Conservation (phyloP, 495 filamentous ascomycete species). For the Penicillium robsamsonii region DNA sequence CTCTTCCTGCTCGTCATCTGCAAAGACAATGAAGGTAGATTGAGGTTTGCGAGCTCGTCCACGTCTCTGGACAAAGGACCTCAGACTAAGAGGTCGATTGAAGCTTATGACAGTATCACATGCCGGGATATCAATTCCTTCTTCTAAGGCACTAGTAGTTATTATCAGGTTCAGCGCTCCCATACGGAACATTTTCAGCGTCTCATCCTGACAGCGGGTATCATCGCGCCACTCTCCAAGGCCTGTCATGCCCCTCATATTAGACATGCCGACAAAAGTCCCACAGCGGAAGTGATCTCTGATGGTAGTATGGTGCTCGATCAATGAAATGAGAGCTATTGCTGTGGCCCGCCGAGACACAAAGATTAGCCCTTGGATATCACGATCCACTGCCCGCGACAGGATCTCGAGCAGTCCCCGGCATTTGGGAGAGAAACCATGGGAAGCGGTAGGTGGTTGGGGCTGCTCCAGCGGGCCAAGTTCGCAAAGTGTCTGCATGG, state of each 20-base stretch:
- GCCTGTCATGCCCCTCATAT: neutral
- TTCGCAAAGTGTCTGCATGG: slow-evolving; percentile 1
- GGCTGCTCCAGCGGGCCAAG: neutral
- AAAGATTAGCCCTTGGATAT: slow-evolving; percentile 11
- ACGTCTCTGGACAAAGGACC: slow-evolving; percentile 76
- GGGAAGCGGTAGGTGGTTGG: neutral
- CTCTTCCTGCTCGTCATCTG: neutral
- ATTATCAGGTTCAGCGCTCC: slow-evolving; percentile 70
- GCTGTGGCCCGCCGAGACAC: slow-evolving; percentile 3
- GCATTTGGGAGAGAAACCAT: slow-evolving; percentile 10
- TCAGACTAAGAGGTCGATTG: slow-evolving; percentile 62
- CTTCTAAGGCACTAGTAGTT: slow-evolving; percentile 75
- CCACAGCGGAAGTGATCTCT: slow-evolving; percentile 6
- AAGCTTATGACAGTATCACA: slow-evolving; percentile 79
- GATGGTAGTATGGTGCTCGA: slow-evolving; percentile 8
- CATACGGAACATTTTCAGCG: slow-evolving; percentile 61
- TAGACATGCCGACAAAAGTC: slow-evolving; percentile 14
- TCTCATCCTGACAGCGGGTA: neutral
- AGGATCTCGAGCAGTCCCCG: neutral
- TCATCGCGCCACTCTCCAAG: slow-evolving; percentile 5
- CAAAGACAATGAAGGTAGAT: slow-evolving; percentile 59
- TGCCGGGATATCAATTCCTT: slow-evolving; percentile 78
- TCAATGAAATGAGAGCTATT: neutral
- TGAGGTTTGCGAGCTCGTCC: slow-evolving; percentile 66
- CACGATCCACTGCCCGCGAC: neutral